Percentiles rank a stretch among this genome's conserved stretches.
Conservation (phyloP, 306 rosid genomes). For the Astragalus membranaceus region DNA sequence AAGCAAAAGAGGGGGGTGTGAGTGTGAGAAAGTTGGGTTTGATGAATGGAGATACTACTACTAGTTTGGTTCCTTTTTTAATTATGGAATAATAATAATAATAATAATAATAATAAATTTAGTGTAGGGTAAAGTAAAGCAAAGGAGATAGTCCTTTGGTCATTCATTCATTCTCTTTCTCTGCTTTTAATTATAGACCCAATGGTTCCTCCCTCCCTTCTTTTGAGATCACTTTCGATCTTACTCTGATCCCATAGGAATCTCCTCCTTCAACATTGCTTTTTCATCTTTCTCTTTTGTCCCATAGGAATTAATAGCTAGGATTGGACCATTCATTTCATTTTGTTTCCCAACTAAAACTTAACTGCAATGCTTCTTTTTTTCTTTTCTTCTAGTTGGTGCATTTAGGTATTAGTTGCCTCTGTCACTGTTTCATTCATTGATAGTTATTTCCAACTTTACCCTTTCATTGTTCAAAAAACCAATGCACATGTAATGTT, state of each 20-base stretch:
- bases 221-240: slow-evolving; percentile 37
- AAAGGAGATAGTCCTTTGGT: slow-evolving; percentile 16
- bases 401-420: too few relatives aligned
- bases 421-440: slow-evolving; percentile 34
- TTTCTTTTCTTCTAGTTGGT: too few relatives aligned
- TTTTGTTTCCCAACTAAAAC: slow-evolving; percentile 31
- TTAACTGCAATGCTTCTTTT: too few relatives aligned
- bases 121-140: slow-evolving; percentile 42
- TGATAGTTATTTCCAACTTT: slow-evolving; percentile 20
- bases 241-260: slow-evolving; percentile 79
- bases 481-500: neutral
- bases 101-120: neutral
- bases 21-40: slow-evolving; percentile 39
- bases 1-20: neutral
- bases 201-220: slow-evolving; percentile 3
- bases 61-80: too few relatives aligned
- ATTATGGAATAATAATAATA: too few relatives aligned
- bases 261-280: slow-evolving; percentile 30
- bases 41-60: neutral
- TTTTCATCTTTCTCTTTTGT: slow-evolving; percentile 39
- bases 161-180: slow-evolving; percentile 26
- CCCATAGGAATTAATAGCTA: slow-evolving; percentile 13
- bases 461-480: neutral
- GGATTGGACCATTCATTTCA: slow-evolving; percentile 7
- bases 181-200: slow-evolving; percentile 41